phyloP scores from a whole-genome alignment of 2,329 filamentous ascomycete species.

The Ophiostoma sp. region DNA sequence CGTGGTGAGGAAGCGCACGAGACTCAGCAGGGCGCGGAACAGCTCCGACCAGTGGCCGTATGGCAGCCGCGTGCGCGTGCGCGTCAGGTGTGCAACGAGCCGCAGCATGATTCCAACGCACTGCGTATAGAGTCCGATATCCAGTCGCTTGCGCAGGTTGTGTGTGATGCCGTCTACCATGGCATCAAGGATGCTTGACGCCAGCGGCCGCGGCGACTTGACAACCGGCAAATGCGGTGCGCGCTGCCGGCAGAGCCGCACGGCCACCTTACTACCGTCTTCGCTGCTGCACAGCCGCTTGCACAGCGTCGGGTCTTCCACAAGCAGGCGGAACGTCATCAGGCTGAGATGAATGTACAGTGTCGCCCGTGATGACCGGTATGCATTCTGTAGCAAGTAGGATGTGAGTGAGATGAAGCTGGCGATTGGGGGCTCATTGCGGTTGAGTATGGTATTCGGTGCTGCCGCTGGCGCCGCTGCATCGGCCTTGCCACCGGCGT shows the following conservation, averaged over 20 bases:
- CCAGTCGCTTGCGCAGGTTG: slow-evolving; percentile 79
- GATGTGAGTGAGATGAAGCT: slow-evolving; percentile 83
- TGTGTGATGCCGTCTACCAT: slow-evolving; percentile 91
- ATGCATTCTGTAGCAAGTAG: slow-evolving; percentile 88
- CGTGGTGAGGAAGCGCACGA: slow-evolving; percentile 84
- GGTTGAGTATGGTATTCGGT: neutral
- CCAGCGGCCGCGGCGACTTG: slow-evolving; percentile 65
- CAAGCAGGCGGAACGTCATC: slow-evolving; percentile 75
- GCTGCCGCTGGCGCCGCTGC: neutral
- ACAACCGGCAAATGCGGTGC: slow-evolving; percentile 77
- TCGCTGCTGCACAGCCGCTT: slow-evolving; percentile 63
- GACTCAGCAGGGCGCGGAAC: slow-evolving; percentile 80
- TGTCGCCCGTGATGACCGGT: slow-evolving; percentile 71
- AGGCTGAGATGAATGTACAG: slow-evolving; percentile 82
- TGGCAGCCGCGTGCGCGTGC: slow-evolving; percentile 69
- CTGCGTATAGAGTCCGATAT: slow-evolving; percentile 77
- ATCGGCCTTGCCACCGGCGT: neutral
- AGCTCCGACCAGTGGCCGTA: slow-evolving; percentile 94
- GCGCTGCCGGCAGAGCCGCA: slow-evolving; percentile 84
- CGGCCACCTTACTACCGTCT: slow-evolving; percentile 48
- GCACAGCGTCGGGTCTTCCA: slow-evolving; percentile 77
- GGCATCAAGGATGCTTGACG: slow-evolving; percentile 73
- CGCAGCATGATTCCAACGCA: slow-evolving; percentile 77
- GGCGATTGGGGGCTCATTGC: slow-evolving; percentile 66
- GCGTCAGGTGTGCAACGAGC: slow-evolving; percentile 76